A percentile compares a stretch with the other conserved stretches of the same genome.
Evolutionary conservation across 495 filamentous ascomycete species (phyloP).

Genomic region (Annulohypoxylon bovei): DNA sequence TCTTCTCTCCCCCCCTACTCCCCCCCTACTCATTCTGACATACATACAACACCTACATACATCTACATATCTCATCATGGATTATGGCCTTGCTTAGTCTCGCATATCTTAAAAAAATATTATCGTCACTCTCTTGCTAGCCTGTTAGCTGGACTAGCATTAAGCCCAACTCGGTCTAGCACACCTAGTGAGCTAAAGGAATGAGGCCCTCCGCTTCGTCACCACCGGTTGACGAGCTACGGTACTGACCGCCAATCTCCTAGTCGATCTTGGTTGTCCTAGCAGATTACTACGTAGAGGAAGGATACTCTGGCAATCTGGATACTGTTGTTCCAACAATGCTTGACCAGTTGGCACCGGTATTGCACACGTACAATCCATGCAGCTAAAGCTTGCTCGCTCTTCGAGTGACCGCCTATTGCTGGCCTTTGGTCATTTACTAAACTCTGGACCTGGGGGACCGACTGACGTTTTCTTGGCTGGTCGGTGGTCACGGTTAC

Average conservation of each 20-base stretch:
- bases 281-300: constrained; percentile 19
- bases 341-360: constrained; percentile 38
- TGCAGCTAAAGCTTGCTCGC: constrained; percentile 16
- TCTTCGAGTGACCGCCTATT: constrained; percentile 34
- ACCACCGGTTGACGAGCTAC: constrained; percentile 28
- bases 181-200: constrained; percentile 32
- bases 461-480: constrained; percentile 44
- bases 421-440: constrained; percentile 27
- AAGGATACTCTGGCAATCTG: constrained; percentile 4
- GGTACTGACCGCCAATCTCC: constrained; percentile 45
- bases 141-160: constrained; percentile 25
- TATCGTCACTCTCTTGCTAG: constrained; percentile 24
- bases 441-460: constrained; percentile 29
- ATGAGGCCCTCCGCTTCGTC: constrained; percentile 38
- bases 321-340: constrained; percentile 32
- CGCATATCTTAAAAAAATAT: constrained; percentile 4
- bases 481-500: constrained; percentile 32
- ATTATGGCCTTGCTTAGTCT: neutral
- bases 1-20: neutral
- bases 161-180: constrained; percentile 34
- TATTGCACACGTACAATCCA: constrained; percentile 33
- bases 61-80: constrained; percentile 1
- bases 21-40: constrained; percentile 11
- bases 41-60: constrained; percentile 12
- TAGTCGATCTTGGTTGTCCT: constrained; percentile 41